phyloP scores from a whole-genome alignment of 108 stramenopile species.

The Hondaea fermentalgiana region DNA sequence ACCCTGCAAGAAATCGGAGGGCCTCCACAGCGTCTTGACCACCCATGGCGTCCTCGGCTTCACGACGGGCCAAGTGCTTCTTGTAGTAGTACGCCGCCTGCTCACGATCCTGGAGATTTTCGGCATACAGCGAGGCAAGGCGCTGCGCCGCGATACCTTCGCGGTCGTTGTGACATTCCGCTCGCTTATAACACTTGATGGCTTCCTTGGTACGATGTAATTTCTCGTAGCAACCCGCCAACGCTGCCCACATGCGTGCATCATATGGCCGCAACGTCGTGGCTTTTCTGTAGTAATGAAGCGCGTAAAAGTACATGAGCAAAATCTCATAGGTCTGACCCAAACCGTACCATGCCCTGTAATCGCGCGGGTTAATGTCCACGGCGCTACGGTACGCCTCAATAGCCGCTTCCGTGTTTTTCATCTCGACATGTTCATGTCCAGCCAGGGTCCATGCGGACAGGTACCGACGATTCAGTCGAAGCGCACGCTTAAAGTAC shows the following conservation, averaged over 20 bases:
- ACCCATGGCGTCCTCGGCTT: constrained; percentile 23
- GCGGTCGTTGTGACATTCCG: constrained; percentile 69
- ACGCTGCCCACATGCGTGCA: constrained; percentile 96
- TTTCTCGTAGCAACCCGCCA: constrained; percentile 67
- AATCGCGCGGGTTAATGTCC: constrained; percentile 79
- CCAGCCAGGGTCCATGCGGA: constrained; percentile 96
- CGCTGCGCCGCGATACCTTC: constrained; percentile 85
- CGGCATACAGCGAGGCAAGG: constrained; percentile 73
- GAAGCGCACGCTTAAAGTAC: constrained; percentile 85
- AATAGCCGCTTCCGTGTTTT: constrained; percentile 87
- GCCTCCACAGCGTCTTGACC: constrained; percentile 79
- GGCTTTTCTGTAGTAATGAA: constrained; percentile 90
- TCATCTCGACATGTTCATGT: constrained; percentile 93
- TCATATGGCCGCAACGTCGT: constrained; percentile 84
- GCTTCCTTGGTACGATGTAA: constrained; percentile 68
- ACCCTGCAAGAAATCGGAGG: constrained; percentile 64
- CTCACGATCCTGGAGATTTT: constrained; percentile 61
- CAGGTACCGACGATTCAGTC: constrained; percentile 74
- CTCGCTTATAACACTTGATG: constrained; percentile 76
- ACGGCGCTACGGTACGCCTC: constrained; percentile 96
- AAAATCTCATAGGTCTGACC: constrained; percentile 95
- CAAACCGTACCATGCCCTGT: constrained; percentile 94
- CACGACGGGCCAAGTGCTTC: constrained; percentile 54
- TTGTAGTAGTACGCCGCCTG: constrained; percentile 83
- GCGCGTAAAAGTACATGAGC: constrained; percentile 81